These are phyloP conservation scores for Dillenia turbinata DNA, from an alignment of 164 flowering plant genomes.

Conservation along the genomic window DNA sequence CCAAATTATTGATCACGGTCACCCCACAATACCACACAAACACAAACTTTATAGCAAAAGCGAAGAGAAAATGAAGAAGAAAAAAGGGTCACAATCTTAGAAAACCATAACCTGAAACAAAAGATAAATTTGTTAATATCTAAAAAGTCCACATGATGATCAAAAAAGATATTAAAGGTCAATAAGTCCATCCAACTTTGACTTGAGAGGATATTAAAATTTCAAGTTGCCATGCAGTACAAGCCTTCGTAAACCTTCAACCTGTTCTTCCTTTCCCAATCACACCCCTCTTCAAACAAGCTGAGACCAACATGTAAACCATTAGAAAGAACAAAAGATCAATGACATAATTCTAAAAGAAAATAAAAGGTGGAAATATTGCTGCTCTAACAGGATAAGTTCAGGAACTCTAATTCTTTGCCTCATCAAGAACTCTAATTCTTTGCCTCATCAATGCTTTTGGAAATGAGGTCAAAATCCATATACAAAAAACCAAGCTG, in stretches of 20 bases:
- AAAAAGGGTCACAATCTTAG: not conserved
- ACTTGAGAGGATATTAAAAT: too few relatives aligned
- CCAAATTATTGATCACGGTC: too few relatives aligned
- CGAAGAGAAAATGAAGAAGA: not conserved
- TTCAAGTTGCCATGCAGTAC: conserved; percentile 89
- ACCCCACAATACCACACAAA: too few relatives aligned
- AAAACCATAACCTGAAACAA: not conserved
- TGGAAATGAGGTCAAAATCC: conserved; percentile 96
- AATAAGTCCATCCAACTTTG: too few relatives aligned
- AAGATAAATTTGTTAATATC: not conserved
- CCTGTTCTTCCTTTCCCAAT: conserved; percentile 98
- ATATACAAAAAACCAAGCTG: conserved; percentile 87
- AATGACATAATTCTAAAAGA: not conserved
- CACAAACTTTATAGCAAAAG: not conserved
- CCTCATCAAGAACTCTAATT: too few relatives aligned
- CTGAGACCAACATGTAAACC: conserved; percentile 31
- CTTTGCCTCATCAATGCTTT: conserved; percentile 95
- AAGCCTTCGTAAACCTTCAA: conserved; percentile 96
- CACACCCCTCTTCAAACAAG: conserved; percentile 98
- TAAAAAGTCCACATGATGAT: too few relatives aligned
- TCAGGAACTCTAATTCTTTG: too few relatives aligned
- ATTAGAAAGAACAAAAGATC: not conserved
- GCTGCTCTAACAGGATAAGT: not conserved
- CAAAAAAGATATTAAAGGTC: too few relatives aligned
- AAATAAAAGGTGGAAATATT: not conserved